Percentiles rank a stretch among this genome's conserved stretches.
phyloP scores from a whole-genome alignment of 2,329 filamentous ascomycete genomes.

The Dissoconium aciculare region DNA sequence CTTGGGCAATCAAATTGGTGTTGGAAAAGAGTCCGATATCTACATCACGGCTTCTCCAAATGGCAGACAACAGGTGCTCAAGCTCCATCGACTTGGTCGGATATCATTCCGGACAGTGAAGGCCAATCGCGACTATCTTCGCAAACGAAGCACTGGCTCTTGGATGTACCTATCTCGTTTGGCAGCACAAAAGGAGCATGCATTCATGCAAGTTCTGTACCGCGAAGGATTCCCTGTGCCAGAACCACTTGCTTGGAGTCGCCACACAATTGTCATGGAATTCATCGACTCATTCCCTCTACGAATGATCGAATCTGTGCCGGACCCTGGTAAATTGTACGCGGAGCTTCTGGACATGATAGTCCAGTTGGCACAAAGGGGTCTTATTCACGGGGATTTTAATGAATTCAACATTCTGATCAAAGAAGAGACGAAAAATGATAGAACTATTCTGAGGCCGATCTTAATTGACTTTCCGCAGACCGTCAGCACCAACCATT shows the following conservation, averaged over 20 bases:
- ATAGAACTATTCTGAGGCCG: constrained; percentile 47
- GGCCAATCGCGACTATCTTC: constrained; percentile 86
- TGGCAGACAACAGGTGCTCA: constrained; percentile 68
- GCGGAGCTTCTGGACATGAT: constrained; percentile 82
- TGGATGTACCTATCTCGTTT: constrained; percentile 98
- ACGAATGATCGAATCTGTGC: constrained; percentile 70
- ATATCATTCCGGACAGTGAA: constrained; percentile 97
- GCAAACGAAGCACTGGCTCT: constrained; percentile 61
- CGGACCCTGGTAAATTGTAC: constrained; percentile 73
- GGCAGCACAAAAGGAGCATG: constrained; percentile 83
- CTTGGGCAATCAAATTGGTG: constrained; percentile 84
- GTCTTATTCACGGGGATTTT: constrained; percentile 93
- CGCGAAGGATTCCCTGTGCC: constrained; percentile 83
- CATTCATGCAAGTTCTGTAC: constrained; percentile 78
- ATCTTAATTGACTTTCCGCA: constrained; percentile 96
- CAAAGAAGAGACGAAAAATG: constrained; percentile 43
- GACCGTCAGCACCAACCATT: constrained; percentile 90
- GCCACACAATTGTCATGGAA: constrained; percentile 94
- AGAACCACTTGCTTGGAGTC: constrained; percentile 70
- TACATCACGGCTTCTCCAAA: constrained; percentile 74
- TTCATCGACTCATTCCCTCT: constrained; percentile 85
- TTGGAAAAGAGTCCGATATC: constrained; percentile 96
- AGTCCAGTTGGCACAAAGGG: constrained; percentile 65
- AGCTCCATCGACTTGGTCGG: constrained; percentile 87
- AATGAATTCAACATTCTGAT: constrained; percentile 98